Conservation (phyloP, 768 basidiomycete species). For the Pisolithus microcarpus region DNA sequence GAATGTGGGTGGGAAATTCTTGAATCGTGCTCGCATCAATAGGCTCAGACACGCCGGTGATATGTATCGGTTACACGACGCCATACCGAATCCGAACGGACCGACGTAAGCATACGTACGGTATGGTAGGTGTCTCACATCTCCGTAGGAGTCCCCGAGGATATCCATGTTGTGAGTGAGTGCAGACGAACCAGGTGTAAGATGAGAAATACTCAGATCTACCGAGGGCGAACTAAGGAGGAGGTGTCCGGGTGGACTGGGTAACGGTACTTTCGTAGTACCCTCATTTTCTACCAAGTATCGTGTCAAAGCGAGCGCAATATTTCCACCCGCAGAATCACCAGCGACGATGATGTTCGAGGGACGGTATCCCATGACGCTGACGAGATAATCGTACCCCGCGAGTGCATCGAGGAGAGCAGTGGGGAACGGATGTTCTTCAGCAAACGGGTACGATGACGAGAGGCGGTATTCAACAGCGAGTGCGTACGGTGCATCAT, state of each 20-base stretch:
- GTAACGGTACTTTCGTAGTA: constrained; percentile 22
- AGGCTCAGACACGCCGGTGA: constrained; percentile 49
- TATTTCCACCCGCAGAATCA: constrained; percentile 75
- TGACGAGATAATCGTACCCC: constrained; percentile 65
- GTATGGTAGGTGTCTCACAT: constrained; percentile 18
- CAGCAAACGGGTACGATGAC: constrained; percentile 33
- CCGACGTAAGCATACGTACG: constrained; percentile 39
- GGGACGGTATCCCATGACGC: constrained; percentile 48
- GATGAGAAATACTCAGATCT: constrained; percentile 39
- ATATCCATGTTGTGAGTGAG: constrained; percentile 29
- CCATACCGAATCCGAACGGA: constrained; percentile 39
- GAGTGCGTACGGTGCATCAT: constrained; percentile 43
- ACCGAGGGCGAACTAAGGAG: constrained; percentile 51
- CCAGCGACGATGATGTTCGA: constrained; percentile 59
- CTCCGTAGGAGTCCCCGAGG: constrained; percentile 6
- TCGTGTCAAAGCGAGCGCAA: constrained; percentile 55
- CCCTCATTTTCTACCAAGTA: constrained; percentile 49
- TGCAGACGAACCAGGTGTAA: constrained; percentile 33
- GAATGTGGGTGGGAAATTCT: constrained; percentile 54
- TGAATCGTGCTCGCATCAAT: constrained; percentile 35
- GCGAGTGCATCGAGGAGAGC: constrained; percentile 69
- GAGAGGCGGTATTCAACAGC: constrained; percentile 70
- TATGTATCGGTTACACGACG: constrained; percentile 44
- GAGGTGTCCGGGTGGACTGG: constrained; percentile 40
- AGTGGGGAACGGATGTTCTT: constrained; percentile 60